Conservation (phyloP, 305 asterid species). For the Fraxinus latifolia region DNA sequence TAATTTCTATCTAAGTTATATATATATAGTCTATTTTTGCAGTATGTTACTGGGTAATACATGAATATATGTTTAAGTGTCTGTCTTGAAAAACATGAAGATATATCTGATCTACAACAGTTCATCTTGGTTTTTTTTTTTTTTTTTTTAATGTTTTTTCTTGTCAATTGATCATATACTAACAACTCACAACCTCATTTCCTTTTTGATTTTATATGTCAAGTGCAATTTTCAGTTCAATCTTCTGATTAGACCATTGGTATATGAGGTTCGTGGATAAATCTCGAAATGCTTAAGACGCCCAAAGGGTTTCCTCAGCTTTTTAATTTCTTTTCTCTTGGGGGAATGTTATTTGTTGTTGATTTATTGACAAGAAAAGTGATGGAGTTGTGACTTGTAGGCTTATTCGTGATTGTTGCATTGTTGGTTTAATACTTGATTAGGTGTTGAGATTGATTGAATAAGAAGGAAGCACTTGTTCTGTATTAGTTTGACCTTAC, state of each 20-base stretch:
- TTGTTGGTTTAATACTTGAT: neutral
- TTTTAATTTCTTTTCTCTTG: neutral
- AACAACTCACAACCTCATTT: neutral
- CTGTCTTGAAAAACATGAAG: neutral
- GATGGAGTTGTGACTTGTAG: neutral
- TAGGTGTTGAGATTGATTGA: neutral
- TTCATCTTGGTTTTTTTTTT: neutral
- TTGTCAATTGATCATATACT: neutral
- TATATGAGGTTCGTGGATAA: neutral
- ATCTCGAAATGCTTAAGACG: neutral
- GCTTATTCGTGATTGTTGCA: neutral
- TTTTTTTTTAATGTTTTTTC: neutral
- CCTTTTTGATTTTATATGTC: neutral
- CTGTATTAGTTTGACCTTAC: neutral
- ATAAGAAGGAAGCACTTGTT: neutral
- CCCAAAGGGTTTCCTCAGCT: neutral
- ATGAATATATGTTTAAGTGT: neutral
- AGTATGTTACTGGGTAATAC: neutral
- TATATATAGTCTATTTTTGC: neutral
- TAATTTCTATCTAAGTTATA: neutral
- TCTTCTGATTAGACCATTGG: neutral
- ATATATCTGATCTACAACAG: neutral
- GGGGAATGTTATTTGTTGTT: neutral
- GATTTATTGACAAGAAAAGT: neutral
- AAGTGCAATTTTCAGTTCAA: neutral